A percentile compares a stretch with the other conserved stretches of the same genome.
Evolutionary conservation across 164 flowering plant genomes (phyloP).

Genomic region (Akebia trifoliata): DNA sequence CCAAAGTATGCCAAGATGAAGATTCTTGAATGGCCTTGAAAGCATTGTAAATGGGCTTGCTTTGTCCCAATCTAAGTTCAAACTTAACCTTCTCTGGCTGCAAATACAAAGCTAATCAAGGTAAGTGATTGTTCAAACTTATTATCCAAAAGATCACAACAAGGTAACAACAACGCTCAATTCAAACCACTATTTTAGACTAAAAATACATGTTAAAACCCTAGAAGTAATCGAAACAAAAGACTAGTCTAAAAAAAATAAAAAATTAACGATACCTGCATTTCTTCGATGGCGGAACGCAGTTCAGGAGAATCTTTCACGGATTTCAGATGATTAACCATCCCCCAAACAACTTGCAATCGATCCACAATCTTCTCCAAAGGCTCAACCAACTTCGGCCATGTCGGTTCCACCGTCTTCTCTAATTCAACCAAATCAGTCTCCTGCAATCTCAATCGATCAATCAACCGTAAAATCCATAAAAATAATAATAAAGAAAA

Average conservation of each 20-base stretch:
- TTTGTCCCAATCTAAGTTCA: slow-evolving; percentile 79
- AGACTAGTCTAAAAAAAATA: no score
- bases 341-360: slow-evolving; percentile 78
- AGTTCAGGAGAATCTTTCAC: slow-evolving; percentile 87
- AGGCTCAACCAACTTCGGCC: slow-evolving; percentile 89
- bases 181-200: no score
- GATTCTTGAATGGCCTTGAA: slow-evolving; percentile 82
- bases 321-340: slow-evolving; percentile 81
- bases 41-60: slow-evolving; percentile 86
- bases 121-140: slow-evolving; percentile 3
- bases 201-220: background rate
- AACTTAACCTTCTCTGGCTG: slow-evolving; percentile 94
- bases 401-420: slow-evolving; percentile 78
- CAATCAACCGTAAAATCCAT: slow-evolving; percentile 10
- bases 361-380: slow-evolving; percentile 78
- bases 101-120: slow-evolving; percentile 12
- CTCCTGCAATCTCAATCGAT: slow-evolving; percentile 44
- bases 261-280: slow-evolving; percentile 50
- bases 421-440: slow-evolving; percentile 71
- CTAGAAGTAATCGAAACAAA: background rate
- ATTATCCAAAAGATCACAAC: background rate
- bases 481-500: slow-evolving; percentile 7
- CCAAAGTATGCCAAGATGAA: slow-evolving; percentile 57
- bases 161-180: background rate
- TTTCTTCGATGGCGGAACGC: slow-evolving; percentile 92